A percentile compares a stretch with the other conserved stretches of the same genome.
Conservation (phyloP, 441 rosid species). For the Pelargonium fulgidum region DNA sequence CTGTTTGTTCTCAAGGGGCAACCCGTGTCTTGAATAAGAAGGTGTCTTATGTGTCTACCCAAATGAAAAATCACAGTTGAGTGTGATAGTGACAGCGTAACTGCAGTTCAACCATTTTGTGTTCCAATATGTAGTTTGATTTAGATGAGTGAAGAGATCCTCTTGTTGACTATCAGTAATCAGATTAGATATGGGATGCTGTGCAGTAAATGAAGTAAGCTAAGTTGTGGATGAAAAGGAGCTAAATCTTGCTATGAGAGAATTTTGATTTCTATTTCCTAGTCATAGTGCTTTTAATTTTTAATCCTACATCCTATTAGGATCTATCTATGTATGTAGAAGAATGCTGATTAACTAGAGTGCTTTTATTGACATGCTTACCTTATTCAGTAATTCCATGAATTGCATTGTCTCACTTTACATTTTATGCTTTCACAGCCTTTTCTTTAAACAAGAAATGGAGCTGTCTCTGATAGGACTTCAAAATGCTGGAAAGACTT, state of each 20-base stretch:
- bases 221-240: not conserved
- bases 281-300: not conserved
- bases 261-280: not conserved
- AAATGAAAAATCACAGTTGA: not conserved
- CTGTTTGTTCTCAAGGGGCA: no score
- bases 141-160: no score
- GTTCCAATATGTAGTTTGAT: no score
- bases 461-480: conserved; percentile 69
- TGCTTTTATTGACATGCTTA: not conserved
- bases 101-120: no score
- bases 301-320: not conserved
- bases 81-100: no score
- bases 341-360: not conserved
- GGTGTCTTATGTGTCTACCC: not conserved
- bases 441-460: conserved; percentile 76
- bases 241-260: not conserved
- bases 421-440: conserved; percentile 35
- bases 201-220: not conserved
- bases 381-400: not conserved
- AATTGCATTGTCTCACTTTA: not conserved
- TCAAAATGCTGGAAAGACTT: conserved; percentile 76
- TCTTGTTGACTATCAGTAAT: no score
- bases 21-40: no score
- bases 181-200: not conserved
- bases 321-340: not conserved